Evolutionary conservation across 2,329 filamentous ascomycete species (phyloP), one percentile per base, ranked within the genome.

Genomic region (Elsinoe arachidis): DNA sequence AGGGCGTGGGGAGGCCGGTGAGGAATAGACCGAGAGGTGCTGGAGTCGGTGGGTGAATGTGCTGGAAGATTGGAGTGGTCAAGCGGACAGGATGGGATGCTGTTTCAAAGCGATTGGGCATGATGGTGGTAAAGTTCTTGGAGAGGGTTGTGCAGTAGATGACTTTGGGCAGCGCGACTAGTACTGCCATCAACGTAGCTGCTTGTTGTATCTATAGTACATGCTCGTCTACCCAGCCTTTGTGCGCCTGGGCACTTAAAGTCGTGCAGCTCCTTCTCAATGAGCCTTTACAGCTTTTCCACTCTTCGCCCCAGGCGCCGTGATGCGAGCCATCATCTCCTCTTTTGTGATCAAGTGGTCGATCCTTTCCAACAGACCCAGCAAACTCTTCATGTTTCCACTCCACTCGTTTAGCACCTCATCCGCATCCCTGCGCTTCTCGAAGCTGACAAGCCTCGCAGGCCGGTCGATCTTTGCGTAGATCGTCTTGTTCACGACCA

Each of bases 291-390:
- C 62, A 1, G 63, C 64, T 68, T 69, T 73, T 57, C 64, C 72
- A n/a, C 69, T 67, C 62, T 71, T 74, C 26, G 65, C 78, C 5
- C 89, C 89, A 5, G 54, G 54, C 33, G 26, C 49, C 72, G 93
- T 86, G 67, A 99, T 97, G 59, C 91, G 82, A 39, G 93, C 93
- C 93, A 99, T 99, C 93, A 99, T 99, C 80, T 99, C 93, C 76
- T 99, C 93, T 80, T 97, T 97, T 57, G 95, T 99, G 68, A 99
- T 99, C 67, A 99, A 79, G 73, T 99, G 93, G 70, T 99, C 93
- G 61, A 99, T 95, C 62, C 90, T 82, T 79, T 96, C 90, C 68
- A 96, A 70, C 57, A 92, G 75, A 10, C 89, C 90, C 63, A 96
- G 75, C 66, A 96, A 74, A 69, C 86, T 91, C 85, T 93, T 95